These are phyloP conservation scores for Solanum corneliomulleri DNA, from an alignment of 257 asterid species.

Conservation along the genomic window DNA sequence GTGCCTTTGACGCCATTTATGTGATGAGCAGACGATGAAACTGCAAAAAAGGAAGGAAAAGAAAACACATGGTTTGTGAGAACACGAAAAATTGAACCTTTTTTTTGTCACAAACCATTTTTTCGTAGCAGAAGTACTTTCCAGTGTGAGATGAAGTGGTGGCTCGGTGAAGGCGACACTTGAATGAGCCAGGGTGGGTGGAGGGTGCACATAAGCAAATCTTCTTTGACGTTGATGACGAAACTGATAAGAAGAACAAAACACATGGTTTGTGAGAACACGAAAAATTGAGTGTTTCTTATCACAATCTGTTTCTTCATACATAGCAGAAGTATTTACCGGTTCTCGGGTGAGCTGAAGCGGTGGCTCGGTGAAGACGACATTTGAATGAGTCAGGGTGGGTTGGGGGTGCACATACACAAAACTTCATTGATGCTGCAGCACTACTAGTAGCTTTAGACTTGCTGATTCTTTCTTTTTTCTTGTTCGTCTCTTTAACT, in stretches of 20 bases:
- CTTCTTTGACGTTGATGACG: not conserved
- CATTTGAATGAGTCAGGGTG: slow-evolving; percentile 10
- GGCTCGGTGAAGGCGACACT: slow-evolving; percentile 7
- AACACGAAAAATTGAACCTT: not conserved
- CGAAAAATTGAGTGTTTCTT: not conserved
- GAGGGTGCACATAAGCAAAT: not conserved
- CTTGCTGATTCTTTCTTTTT: not conserved
- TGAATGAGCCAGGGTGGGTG: slow-evolving; percentile 8
- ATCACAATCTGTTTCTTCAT: not conserved
- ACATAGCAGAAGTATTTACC: not conserved
- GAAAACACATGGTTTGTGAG: not conserved
- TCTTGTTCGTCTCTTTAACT: not conserved
- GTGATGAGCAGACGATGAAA: not conserved
- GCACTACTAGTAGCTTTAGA: not conserved
- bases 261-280: not conserved
- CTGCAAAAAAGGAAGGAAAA: not conserved
- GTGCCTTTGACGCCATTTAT: not conserved
- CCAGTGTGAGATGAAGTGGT: not conserved
- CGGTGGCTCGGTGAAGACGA: not conserved
- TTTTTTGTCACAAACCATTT: not conserved
- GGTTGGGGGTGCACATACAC: slow-evolving; percentile 2
- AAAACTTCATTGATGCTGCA: not conserved
- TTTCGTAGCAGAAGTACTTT: not conserved
- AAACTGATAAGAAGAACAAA: not conserved
- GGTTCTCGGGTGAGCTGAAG: not conserved